Evolutionary conservation across 148 eudicot genomes (phyloP).

Genomic region (Chenopodium quinoa): DNA sequence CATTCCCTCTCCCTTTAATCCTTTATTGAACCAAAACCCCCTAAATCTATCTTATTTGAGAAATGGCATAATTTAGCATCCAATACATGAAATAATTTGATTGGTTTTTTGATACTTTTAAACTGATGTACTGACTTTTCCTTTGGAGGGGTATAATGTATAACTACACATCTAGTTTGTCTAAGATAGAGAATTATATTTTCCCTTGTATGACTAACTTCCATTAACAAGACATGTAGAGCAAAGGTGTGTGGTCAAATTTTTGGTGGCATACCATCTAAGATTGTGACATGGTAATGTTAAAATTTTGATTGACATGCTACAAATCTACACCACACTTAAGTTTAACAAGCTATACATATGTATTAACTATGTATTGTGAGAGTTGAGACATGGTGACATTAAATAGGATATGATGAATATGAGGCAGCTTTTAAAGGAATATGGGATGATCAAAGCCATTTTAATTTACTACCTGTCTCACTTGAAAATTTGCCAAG

Average conservation of each 20-base stretch:
- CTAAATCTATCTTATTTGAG: too few relatives aligned
- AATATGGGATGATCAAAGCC: not conserved
- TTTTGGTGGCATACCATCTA: not conserved
- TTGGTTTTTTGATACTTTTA: not conserved
- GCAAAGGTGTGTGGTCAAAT: not conserved
- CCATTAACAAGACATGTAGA: not conserved
- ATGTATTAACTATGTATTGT: not conserved
- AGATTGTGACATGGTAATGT: not conserved
- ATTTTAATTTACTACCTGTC: not conserved
- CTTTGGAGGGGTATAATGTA: not conserved
- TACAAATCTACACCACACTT: not conserved
- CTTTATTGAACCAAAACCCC: too few relatives aligned
- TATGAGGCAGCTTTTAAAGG: not conserved
- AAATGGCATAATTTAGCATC: too few relatives aligned
- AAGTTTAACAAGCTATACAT: too few relatives aligned
- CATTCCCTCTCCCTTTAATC: too few relatives aligned
- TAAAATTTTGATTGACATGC: not conserved
- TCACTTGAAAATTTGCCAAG: not conserved
- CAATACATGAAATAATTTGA: too few relatives aligned
- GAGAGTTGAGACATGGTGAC: not conserved
- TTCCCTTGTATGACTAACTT: not conserved
- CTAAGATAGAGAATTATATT: too few relatives aligned
- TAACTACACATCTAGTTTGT: too few relatives aligned
- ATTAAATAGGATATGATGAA: not conserved
- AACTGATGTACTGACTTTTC: not conserved